Percentiles rank a stretch among this genome's conserved stretches.
Conservation (phyloP, 306 rosid species). For the Sophora flavescens region DNA sequence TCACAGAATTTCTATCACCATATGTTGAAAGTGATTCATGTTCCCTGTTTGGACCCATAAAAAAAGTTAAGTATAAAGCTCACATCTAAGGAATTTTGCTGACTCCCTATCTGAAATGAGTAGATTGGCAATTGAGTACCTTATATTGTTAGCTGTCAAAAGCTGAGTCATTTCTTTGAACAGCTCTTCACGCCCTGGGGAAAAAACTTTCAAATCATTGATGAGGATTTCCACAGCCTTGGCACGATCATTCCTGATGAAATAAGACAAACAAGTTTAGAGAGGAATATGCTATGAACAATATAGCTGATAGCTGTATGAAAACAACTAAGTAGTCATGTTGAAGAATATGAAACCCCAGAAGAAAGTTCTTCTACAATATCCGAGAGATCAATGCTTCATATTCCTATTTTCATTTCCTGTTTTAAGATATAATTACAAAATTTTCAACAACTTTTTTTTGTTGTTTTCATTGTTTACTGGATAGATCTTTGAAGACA, state of each 20-base stretch:
- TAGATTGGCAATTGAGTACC: conserved; percentile 33
- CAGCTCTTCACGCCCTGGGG: conserved; percentile 13
- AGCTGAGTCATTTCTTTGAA: conserved; percentile 42
- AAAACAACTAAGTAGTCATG: conserved; percentile 8
- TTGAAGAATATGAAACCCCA: background rate
- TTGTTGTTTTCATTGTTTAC: too few species aligned
- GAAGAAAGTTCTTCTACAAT: too few species aligned
- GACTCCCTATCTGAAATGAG: conserved; percentile 1
- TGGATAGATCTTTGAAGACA: too few species aligned
- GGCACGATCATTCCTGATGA: conserved; percentile 34
- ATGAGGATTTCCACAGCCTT: conserved; percentile 40
- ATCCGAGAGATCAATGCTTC: background rate
- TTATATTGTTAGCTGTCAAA: conserved; percentile 41
- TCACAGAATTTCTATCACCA: conserved; percentile 33
- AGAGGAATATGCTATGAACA: conserved; percentile 4
- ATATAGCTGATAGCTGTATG: background rate
- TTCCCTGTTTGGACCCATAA: conserved; percentile 42
- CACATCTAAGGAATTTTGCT: background rate
- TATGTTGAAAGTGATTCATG: conserved; percentile 36
- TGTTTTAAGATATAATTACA: too few species aligned
- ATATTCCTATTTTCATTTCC: too few species aligned
- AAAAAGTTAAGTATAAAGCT: background rate
- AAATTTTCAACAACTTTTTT: too few species aligned
- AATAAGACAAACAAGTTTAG: conserved; percentile 12
- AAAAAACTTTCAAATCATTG: conserved; percentile 36